Percentiles rank a stretch among this genome's conserved stretches.
These are phyloP conservation scores for Pyrenula aspistea DNA, from an alignment of 495 filamentous ascomycete genomes.

Conservation along the genomic window DNA sequence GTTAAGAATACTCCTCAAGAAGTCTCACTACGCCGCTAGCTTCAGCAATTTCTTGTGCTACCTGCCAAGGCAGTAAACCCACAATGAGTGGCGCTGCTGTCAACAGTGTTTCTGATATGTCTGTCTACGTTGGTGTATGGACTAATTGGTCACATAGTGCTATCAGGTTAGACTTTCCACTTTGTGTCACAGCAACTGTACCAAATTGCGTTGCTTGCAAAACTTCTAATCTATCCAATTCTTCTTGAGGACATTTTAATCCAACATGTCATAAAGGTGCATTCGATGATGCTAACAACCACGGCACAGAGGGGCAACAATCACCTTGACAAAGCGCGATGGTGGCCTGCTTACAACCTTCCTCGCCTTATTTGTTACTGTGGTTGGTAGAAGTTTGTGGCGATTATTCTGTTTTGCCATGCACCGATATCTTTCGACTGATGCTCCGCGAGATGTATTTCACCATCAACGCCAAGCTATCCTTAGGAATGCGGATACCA, in stretches of 20 bases:
- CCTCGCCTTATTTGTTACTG: slow-evolving; percentile 8
- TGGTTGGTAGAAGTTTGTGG: slow-evolving; percentile 8
- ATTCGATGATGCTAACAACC: background rate
- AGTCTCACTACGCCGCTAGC: background rate
- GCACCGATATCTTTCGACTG: slow-evolving; percentile 1
- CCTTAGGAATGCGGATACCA: slow-evolving; percentile 3
- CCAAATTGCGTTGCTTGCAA: background rate
- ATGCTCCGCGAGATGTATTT: slow-evolving; percentile 1
- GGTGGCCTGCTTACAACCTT: slow-evolving; percentile 8
- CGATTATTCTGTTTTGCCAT: slow-evolving; percentile 5
- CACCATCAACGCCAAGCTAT: slow-evolving; percentile 6
- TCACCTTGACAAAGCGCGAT: slow-evolving; percentile 5
- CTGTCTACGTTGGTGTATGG: slow-evolving; percentile 9
- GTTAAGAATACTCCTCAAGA: background rate
- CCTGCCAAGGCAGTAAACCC: too few species aligned
- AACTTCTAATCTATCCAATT: background rate
- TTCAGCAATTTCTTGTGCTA: background rate
- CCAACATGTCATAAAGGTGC: background rate
- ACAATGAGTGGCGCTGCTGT: background rate
- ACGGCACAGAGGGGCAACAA: slow-evolving; percentile 5
- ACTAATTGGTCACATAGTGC: slow-evolving; percentile 10
- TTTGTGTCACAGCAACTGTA: background rate
- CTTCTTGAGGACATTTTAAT: background rate
- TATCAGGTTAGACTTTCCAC: background rate
- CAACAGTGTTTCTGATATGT: background rate